A percentile compares a stretch with the other conserved stretches of the same genome.
Evolutionary conservation across 2,329 filamentous ascomycete species (phyloP).

Genomic region (Ambrosiella cleistominuta): DNA sequence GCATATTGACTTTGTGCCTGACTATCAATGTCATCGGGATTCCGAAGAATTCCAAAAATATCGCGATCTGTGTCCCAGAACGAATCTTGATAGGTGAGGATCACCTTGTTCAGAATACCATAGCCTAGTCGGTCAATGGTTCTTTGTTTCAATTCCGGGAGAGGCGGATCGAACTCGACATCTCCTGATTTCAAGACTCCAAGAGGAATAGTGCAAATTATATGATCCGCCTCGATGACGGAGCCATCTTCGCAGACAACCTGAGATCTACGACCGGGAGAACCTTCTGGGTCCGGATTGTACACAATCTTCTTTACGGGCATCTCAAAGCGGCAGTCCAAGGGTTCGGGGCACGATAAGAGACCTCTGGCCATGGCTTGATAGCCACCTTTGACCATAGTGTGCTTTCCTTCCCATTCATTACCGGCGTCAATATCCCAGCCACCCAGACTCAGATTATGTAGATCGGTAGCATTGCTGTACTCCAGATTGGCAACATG

Average conservation of each 20-base stretch:
- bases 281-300: conserved; percentile 24
- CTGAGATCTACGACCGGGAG: conserved; percentile 29
- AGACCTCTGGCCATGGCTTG: conserved; percentile 82
- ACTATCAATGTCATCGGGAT: conserved; percentile 56
- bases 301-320: conserved; percentile 55
- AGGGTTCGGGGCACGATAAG: conserved; percentile 54
- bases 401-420: conserved; percentile 89
- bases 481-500: conserved; percentile 97
- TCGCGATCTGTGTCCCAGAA: conserved; percentile 87
- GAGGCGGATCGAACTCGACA: conserved; percentile 70
- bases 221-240: conserved; percentile 62
- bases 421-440: conserved; percentile 98
- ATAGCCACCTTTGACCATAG: conserved; percentile 85
- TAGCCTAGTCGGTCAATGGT: conserved; percentile 76
- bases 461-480: conserved; percentile 80
- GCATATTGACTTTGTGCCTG: conserved; percentile 34
- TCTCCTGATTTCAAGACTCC: conserved; percentile 75
- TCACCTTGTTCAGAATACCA: conserved; percentile 86
- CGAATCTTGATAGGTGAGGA: conserved; percentile 69
- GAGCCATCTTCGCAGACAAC: conserved; percentile 66
- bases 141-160: conserved; percentile 73
- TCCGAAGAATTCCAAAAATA: conserved; percentile 82
- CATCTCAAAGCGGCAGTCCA: conserved; percentile 60
- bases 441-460: conserved; percentile 68
- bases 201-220: conserved; percentile 80